Conservation (phyloP, 805 yeast genomes). For the Starmerella cellae region DNA sequence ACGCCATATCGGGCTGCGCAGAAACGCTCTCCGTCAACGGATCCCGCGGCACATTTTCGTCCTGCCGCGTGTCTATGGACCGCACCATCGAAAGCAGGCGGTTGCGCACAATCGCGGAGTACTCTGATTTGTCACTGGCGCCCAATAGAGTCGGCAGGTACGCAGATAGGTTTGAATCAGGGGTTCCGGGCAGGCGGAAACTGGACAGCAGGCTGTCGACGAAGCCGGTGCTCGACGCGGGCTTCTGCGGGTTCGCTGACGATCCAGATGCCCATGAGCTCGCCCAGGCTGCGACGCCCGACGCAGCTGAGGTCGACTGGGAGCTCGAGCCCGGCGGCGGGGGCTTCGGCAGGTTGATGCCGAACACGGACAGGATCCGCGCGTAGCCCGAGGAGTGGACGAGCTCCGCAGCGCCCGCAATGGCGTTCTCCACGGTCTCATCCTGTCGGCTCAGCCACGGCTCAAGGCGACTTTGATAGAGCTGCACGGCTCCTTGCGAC, state of each 20-base stretch:
- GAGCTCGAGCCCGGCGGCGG: conserved; percentile 4
- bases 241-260: background rate
- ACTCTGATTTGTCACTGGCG: conserved; percentile 1
- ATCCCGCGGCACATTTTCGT: background rate
- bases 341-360: conserved; percentile 13
- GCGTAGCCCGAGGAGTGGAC: conserved; percentile 9
- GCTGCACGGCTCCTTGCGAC: conserved; percentile 34
- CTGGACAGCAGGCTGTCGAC: conserved; percentile 21
- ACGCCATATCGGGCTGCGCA: background rate
- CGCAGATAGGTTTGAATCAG: conserved; percentile 18
- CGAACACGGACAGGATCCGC: conserved; percentile 13
- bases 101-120: conserved; percentile 9
- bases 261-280: background rate
- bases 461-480: conserved; percentile 30
- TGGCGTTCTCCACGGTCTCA: conserved; percentile 25
- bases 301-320: background rate
- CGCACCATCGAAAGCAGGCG: conserved; percentile 12
- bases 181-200: conserved; percentile 22
- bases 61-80: conserved; percentile 9
- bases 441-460: conserved; percentile 33
- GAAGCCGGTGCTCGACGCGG: background rate
- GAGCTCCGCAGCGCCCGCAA: conserved; percentile 15
- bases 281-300: background rate
- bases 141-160: conserved; percentile 12
- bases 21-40: background rate